Conservation (phyloP, 148 eudicot species). For the Rhododendron ovatum region DNA sequence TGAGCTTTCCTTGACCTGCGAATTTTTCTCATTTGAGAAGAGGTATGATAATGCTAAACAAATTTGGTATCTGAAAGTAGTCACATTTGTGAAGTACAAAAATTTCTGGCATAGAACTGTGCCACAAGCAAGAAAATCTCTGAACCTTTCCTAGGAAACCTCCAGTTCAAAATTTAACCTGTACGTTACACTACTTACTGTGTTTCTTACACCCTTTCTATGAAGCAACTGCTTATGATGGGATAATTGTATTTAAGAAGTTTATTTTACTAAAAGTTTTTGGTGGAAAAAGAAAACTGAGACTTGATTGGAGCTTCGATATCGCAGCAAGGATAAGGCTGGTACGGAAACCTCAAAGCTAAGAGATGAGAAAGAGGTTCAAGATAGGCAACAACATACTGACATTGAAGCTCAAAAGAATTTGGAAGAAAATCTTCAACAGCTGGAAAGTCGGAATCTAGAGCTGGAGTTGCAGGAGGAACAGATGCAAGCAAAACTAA, state of each 20-base stretch:
- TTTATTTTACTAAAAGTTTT: background rate
- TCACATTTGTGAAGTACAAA: background rate
- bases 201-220: background rate
- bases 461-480: constrained; percentile 82
- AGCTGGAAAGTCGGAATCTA: constrained; percentile 67
- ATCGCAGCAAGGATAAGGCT: constrained; percentile 90
- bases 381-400: constrained; percentile 89
- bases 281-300: background rate
- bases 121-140: background rate
- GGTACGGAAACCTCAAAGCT: constrained; percentile 80
- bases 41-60: background rate
- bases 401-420: constrained; percentile 83
- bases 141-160: background rate
- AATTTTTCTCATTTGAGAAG: background rate
- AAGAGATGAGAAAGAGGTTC: constrained; percentile 89
- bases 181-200: background rate
- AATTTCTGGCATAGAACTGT: background rate
- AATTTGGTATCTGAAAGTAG: background rate
- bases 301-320: constrained; percentile 13
- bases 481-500: constrained; percentile 68
- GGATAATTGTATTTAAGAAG: background rate
- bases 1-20: background rate
- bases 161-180: background rate
- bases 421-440: constrained; percentile 82
- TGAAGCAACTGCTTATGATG: background rate